Evolutionary conservation across 352 stramenopile genomes (phyloP), one percentile per base, ranked within the genome.

Genomic region (Globisporangium paroecandrum): DNA sequence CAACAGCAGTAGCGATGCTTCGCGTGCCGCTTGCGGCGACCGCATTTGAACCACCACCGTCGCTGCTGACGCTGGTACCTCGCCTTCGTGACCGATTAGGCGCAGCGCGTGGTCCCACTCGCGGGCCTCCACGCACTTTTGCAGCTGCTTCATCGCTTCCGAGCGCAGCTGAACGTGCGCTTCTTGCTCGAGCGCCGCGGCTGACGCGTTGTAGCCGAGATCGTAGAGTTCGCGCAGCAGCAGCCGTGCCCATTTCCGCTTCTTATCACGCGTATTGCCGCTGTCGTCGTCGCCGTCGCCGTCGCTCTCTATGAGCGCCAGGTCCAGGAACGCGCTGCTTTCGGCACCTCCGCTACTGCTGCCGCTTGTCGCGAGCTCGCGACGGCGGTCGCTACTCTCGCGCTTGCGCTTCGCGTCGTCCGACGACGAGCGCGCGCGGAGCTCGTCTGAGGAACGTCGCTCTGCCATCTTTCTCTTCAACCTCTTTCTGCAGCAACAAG

Each of bases 211-310:
- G 47, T 79, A 91, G 9, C 83, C 82, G 20, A 90, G 71, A 67
- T 94, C 86, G 70, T 91, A 89, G 24, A 94, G 77, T 69, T 94
- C 86, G 12, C 86, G 81, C 4, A 94, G 77, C 34, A 94, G 60
- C 51, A 93, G 64, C 25, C 86, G 82, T 60, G 81, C 79, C 86
- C 86, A 94, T 58, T 90, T 89, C 58, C 71, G 74, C 62, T 75
- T 75, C 47, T 67, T 62, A 6, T 66, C 59, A 10, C 47, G 66
- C 62, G 56, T 18, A 7, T 43, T 55, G 15, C 12, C 34, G 22
- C 8, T 27, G 27, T 34, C 27, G 27, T 32, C 27, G 27, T 29
- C 27, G 25, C 2, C 38, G 24, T 51, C 41, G 29, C 22, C 58
- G 5, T 46, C 57, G 24, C 12, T 51, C 41, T 32, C 47, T 32